Conservation (phyloP, 768 basidiomycete genomes). For the Leccinum disarticulatum region DNA sequence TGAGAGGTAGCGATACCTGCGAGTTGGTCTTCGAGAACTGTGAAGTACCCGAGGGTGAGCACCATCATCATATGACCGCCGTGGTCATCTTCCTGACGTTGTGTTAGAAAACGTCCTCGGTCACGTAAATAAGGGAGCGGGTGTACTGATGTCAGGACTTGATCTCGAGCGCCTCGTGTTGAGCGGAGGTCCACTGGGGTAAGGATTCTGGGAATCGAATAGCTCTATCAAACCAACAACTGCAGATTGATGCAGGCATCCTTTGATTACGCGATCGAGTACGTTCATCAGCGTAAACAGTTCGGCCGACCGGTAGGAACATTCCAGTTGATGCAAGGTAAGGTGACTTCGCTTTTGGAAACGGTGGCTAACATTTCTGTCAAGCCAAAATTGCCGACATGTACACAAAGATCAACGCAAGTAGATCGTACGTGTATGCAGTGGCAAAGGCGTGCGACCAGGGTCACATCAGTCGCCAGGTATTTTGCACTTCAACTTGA, state of each 20-base stretch:
- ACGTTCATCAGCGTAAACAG: slow-evolving; percentile 91
- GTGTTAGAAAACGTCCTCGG: slow-evolving; percentile 80
- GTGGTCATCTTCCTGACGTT: not conserved
- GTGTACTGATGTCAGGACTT: slow-evolving; percentile 91
- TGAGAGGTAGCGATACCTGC: slow-evolving; percentile 94
- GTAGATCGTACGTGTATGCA: slow-evolving; percentile 89
- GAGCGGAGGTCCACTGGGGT: slow-evolving; percentile 91
- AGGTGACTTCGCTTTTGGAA: slow-evolving; percentile 7
- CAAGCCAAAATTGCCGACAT: slow-evolving; percentile 85
- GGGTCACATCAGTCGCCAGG: slow-evolving; percentile 74
- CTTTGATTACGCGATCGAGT: slow-evolving; percentile 84
- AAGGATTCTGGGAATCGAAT: slow-evolving; percentile 15
- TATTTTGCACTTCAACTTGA: slow-evolving; percentile 36
- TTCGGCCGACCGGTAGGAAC: slow-evolving; percentile 86
- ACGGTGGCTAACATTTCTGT: not conserved
- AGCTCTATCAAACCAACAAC: slow-evolving; percentile 6
- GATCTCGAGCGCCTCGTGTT: slow-evolving; percentile 91
- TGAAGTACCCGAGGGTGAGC: slow-evolving; percentile 79
- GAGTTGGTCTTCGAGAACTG: slow-evolving; percentile 92
- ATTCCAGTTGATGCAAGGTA: slow-evolving; percentile 96
- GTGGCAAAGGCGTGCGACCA: slow-evolving; percentile 87
- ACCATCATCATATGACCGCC: not conserved
- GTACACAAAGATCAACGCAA: slow-evolving; percentile 91
- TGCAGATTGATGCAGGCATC: slow-evolving; percentile 88
- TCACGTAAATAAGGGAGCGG: slow-evolving; percentile 71